A percentile compares a stretch with the other conserved stretches of the same genome.
phyloP scores from a whole-genome alignment of 108 stramenopile species.

The Stephanodiscus triporus region DNA sequence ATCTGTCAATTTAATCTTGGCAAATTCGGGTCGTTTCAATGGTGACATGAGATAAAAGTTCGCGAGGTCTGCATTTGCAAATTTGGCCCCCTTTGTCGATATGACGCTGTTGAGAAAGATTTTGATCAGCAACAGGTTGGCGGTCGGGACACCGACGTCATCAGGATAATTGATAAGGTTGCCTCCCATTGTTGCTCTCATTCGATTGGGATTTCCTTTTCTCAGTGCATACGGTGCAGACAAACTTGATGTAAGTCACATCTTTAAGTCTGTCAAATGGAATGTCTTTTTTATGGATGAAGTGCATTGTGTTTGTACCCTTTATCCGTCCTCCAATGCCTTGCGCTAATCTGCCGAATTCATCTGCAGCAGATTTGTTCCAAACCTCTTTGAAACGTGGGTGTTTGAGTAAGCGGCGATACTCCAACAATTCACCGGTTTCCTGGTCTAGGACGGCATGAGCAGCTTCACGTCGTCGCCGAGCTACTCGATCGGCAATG shows the following conservation, averaged over 20 bases:
- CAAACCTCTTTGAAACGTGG: too few species aligned
- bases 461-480: too few species aligned
- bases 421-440: too few species aligned
- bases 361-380: background rate
- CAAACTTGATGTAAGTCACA: background rate
- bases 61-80: constrained; percentile 40
- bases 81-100: constrained; percentile 24
- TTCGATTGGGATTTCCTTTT: constrained; percentile 26
- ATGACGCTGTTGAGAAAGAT: constrained; percentile 54
- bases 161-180: constrained; percentile 31
- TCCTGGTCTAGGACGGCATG: too few species aligned
- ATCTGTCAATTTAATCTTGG: constrained; percentile 28
- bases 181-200: constrained; percentile 44
- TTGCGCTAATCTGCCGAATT: constrained; percentile 19
- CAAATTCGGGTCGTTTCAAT: constrained; percentile 44
- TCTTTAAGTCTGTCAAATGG: background rate
- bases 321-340: background rate
- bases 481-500: too few species aligned
- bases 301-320: background rate
- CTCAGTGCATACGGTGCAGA: constrained; percentile 24
- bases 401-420: too few species aligned
- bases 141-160: background rate
- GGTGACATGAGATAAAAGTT: constrained; percentile 54
- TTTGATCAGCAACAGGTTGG: background rate
- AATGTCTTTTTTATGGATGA: background rate